These are phyloP conservation scores for Middelhovenomyces tepae DNA, from an alignment of 805 yeast genomes.

Conservation along the genomic window DNA sequence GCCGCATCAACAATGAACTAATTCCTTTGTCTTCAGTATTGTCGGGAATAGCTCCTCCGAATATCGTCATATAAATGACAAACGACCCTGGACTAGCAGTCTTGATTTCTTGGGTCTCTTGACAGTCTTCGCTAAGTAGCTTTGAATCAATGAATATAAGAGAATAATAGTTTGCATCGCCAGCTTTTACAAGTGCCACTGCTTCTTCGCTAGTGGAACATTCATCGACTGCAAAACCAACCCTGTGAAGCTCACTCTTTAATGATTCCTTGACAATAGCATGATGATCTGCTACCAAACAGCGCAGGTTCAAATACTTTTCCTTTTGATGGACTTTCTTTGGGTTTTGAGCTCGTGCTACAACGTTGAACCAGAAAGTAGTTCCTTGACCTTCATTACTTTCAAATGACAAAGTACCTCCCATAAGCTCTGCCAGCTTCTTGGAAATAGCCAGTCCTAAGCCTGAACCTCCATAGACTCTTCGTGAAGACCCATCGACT, in stretches of 20 bases:
- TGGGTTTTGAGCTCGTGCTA: conserved; percentile 23
- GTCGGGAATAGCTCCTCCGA: conserved; percentile 19
- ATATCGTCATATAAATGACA: conserved; percentile 19
- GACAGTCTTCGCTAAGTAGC: conserved; percentile 10
- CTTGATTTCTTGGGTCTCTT: conserved; percentile 10
- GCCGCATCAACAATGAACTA: conserved; percentile 18
- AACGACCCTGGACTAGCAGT: conserved; percentile 13
- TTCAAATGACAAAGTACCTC: conserved; percentile 38
- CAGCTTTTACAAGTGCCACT: conserved; percentile 9
- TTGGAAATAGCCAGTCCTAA: conserved; percentile 42
- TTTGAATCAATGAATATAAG: conserved; percentile 17
- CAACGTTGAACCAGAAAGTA: conserved; percentile 34
- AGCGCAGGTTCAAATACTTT: conserved; percentile 17
- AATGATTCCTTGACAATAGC: conserved; percentile 29
- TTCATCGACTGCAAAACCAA: conserved; percentile 29
- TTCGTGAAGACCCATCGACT: conserved; percentile 45
- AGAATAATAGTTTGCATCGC: conserved; percentile 12
- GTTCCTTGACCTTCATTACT: conserved; percentile 41
- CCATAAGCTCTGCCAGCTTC: conserved; percentile 41
- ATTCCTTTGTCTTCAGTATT: conserved; percentile 17
- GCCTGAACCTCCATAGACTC: conserved; percentile 47
- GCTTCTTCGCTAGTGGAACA: conserved; percentile 18
- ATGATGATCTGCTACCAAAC: conserved; percentile 29
- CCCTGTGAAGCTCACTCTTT: conserved; percentile 27
- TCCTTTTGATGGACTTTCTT: conserved; percentile 18